Evolutionary conservation across 352 stramenopile genomes (phyloP), one percentile per base, ranked within the genome.

Genomic region (Phytophthora sansomeana): DNA sequence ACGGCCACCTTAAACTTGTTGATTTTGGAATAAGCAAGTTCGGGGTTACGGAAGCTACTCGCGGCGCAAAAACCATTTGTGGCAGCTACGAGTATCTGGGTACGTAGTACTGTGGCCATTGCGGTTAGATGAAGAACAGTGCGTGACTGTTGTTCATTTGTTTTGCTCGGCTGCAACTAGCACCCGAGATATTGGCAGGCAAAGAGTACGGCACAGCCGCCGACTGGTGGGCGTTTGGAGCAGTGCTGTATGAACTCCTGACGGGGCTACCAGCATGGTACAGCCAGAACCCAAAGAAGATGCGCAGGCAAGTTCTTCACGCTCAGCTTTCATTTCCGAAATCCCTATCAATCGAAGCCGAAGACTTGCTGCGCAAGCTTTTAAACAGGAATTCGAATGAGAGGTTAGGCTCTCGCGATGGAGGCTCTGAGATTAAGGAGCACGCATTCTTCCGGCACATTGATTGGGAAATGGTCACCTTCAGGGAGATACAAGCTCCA

Each of bases 11-110:
- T 1, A 94, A 93, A 58, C 75, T 95, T 7, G 83, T 92, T 9
- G 87, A 95, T 62, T 95, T 95, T 73, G 87, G 87, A 5, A 74
- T 95, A 44, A 90, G 85, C 67, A 95, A 93, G 66, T 93, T 93
- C 57, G 85, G 85, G 13, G 87, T 93, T 63, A 88, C 82, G 3
- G 83, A 90, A 47, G 42, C 86, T 14, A 92, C 81, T 4, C 38
- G 53, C 0, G 86, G 85, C 6, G 85, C 86, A 4, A 86, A 66
- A 24, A 90, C 84, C 0, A 74, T 90, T 35, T 95, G 86, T 36
- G 86, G 86, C 10, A 95, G 84, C 72, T 92, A 89, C 59, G 86
- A 95, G 52, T 95, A 95, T 62, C 58, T 92, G 36, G 81, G 92
- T 92, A 55, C 32, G 80, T 50, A 50, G 56, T 17, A 35, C 28